phyloP scores from a whole-genome alignment of 768 basidiomycete species.

The Xerocomus spinulosus region DNA sequence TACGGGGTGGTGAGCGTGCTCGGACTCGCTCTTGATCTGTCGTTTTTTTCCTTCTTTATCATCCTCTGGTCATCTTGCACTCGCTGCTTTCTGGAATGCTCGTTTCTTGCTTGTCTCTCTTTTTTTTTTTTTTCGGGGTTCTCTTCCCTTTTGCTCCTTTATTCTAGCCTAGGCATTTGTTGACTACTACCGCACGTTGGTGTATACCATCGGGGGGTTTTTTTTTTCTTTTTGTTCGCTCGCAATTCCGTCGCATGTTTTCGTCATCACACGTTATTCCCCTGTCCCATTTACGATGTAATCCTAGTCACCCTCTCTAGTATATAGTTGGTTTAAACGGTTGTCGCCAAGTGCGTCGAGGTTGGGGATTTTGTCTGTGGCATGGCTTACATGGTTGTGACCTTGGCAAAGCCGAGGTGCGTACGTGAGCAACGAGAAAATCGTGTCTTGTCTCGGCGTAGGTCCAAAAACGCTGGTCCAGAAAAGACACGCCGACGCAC shows the following conservation, averaged over 20 bases:
- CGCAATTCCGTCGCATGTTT: constrained; percentile 25
- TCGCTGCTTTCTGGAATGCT: constrained; percentile 21
- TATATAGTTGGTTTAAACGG: constrained; percentile 27
- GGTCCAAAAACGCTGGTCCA: too few species aligned
- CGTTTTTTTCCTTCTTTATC: constrained; percentile 17
- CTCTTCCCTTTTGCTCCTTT: constrained; percentile 8
- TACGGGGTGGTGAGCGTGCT: constrained; percentile 52
- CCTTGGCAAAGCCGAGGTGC: too few species aligned
- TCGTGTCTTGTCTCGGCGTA: too few species aligned
- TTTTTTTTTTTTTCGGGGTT: constrained; percentile 6
- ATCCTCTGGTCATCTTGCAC: constrained; percentile 10
- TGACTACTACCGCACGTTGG: neutral
- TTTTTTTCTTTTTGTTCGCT: constrained; percentile 1
- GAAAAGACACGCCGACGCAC: too few species aligned
- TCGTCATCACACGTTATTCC: constrained; percentile 22
- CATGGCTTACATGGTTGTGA: too few species aligned
- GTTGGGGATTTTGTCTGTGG: too few species aligned
- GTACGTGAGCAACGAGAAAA: too few species aligned
- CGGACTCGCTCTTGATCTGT: constrained; percentile 11
- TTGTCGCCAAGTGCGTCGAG: too few species aligned
- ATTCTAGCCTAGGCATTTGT: constrained; percentile 17
- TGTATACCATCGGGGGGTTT: too few species aligned
- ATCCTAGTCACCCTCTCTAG: constrained; percentile 28
- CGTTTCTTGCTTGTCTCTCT: constrained; percentile 16
- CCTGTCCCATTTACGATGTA: constrained; percentile 33